Base-by-base conservation (phyloP, 140 eudicot genomes). In the Senecio squalidus region DNA sequence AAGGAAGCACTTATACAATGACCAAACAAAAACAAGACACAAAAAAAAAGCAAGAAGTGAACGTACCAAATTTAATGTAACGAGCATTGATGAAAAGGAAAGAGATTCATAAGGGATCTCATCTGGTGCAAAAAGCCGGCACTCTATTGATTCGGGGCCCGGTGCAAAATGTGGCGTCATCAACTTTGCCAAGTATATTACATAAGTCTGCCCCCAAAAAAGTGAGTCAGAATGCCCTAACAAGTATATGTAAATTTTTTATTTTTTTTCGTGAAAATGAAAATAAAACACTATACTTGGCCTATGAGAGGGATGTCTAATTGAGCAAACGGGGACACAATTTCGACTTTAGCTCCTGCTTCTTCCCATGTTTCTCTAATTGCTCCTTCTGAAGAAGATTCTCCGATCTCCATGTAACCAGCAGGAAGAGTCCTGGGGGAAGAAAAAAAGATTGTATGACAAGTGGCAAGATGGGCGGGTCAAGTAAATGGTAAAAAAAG, bases 341-440 rank as follows among this genome's bases (percentile, higher is more conserved):
- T 67, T 73, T 86, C 80, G 51, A 91, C 98, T 78, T 91, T 85
- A 53, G 98, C 98, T 57, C 88, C 70, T 25, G 98, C 98, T 58
- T 91, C 98, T 78, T 91, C 98, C 79, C 89, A 74, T 22, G 98
- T 91, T 60, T 91, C 98, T 78, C 98, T 72, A 22, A 73, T 60
- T 24, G 98, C 98, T 14, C 98, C 98, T 71, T 91, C 94, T 0
- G 84, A 68, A 18, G 98, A 94, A 18, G 98, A 91, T 74, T 91
- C 98, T 24, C 96, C 98, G 17, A 78, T 79, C 77, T 91, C 98
- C 96, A 91, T 65, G 82, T 71, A 91, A 44, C 98, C 98, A 68
- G 98, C 95, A 0, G 98, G 98, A 59, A 91, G 96, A 8, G 98
- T 91, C 98, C 98, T 91, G 65, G n/a, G n/a, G n/a, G n/a, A n/a